Conservation (phyloP, 139 green algal species). For the Gonium pectorale region DNA sequence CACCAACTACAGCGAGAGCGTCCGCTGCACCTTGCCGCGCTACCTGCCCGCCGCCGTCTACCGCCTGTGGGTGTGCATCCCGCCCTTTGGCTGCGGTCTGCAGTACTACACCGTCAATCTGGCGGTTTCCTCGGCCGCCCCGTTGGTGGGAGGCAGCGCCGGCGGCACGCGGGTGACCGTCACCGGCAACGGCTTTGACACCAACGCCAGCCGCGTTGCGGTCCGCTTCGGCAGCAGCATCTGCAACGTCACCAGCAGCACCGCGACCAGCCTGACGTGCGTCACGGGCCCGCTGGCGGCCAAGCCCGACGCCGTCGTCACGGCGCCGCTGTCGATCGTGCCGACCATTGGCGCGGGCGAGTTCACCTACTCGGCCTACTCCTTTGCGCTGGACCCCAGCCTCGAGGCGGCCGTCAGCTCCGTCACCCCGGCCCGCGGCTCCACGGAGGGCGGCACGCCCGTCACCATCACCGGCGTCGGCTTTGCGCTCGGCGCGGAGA, state of each 20-base stretch:
- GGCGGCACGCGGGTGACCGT: conserved; percentile 43
- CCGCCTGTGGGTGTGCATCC: conserved; percentile 43
- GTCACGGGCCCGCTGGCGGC: conserved; percentile 5
- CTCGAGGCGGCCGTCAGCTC: conserved; percentile 53
- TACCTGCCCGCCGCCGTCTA: conserved; percentile 35
- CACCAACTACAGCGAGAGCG: background rate
- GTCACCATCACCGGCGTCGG: conserved; percentile 56
- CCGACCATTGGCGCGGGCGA: background rate
- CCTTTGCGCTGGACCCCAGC: conserved; percentile 46
- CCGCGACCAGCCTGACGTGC: conserved; percentile 26
- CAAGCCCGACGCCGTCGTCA: background rate
- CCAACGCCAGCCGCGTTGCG: background rate
- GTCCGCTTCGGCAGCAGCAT: conserved; percentile 22
- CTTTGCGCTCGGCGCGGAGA: background rate
- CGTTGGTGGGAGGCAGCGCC: conserved; percentile 24
- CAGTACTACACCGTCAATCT: conserved; percentile 6
- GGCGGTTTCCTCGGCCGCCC: background rate
- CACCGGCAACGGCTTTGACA: conserved; percentile 44
- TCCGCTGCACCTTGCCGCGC: conserved; percentile 9
- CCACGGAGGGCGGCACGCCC: conserved; percentile 66
- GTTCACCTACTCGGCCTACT: background rate
- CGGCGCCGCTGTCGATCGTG: conserved; percentile 7
- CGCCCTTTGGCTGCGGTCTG: conserved; percentile 29
- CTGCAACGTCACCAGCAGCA: background rate
- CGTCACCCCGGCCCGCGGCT: conserved; percentile 55